Evolutionary conservation across 2,329 filamentous ascomycete species (phyloP).

Genomic region (Venturia asperata): DNA sequence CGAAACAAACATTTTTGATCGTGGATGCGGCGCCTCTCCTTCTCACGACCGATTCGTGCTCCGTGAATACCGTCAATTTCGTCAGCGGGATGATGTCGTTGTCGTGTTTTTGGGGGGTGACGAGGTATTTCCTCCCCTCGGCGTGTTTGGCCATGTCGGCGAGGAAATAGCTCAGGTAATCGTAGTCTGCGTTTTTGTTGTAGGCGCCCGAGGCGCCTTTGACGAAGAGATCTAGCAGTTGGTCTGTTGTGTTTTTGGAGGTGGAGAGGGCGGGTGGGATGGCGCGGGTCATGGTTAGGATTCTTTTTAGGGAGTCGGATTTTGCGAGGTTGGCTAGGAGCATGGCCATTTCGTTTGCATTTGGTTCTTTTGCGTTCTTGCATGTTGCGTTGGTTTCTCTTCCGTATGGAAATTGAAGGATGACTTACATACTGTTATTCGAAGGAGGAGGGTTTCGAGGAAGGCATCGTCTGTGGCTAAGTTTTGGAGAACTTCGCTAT

Average conservation of each 20-base stretch:
- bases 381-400: constrained; percentile 13
- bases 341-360: constrained; percentile 83
- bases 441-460: constrained; percentile 62
- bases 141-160: constrained; percentile 80
- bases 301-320: constrained; percentile 61
- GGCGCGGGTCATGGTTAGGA: constrained; percentile 61
- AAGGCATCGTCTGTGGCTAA: constrained; percentile 76
- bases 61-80: constrained; percentile 91
- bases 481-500: constrained; percentile 64
- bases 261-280: constrained; percentile 55
- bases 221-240: constrained; percentile 92
- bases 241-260: constrained; percentile 71
- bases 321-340: constrained; percentile 88
- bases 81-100: constrained; percentile 72
- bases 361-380: constrained; percentile 65
- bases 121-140: constrained; percentile 67
- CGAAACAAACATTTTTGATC: constrained; percentile 90
- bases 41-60: constrained; percentile 74
- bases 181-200: constrained; percentile 79
- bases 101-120: constrained; percentile 68
- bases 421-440: constrained; percentile 65
- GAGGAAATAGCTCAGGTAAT: constrained; percentile 91
- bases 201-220: constrained; percentile 76
- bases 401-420: constrained; percentile 19
- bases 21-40: constrained; percentile 92